phyloP scores from a whole-genome alignment of 2,329 filamentous ascomycete genomes.

The Penicillium sumatraense region DNA sequence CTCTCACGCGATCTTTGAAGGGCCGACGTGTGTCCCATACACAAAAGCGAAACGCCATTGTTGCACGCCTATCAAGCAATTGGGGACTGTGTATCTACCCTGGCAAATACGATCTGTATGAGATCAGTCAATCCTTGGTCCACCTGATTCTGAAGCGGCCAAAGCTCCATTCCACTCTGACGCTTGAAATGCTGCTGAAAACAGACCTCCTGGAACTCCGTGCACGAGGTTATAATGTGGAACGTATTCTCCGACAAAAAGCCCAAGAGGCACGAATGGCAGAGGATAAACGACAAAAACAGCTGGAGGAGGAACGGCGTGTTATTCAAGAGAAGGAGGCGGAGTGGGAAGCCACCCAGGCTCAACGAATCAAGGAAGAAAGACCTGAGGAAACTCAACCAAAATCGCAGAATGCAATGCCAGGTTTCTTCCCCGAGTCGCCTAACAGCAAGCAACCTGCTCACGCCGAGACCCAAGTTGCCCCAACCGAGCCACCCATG shows the following conservation, averaged over 20 bases:
- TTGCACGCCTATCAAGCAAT: slow-evolving; percentile 59
- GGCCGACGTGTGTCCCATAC: slow-evolving; percentile 71
- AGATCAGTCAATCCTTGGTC: slow-evolving; percentile 87
- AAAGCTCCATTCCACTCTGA: slow-evolving; percentile 85
- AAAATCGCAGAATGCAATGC: slow-evolving; percentile 62
- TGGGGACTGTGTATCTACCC: slow-evolving; percentile 78
- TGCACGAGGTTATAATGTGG: slow-evolving; percentile 92
- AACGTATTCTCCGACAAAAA: slow-evolving; percentile 87
- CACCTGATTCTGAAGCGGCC: slow-evolving; percentile 79
- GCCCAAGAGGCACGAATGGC: slow-evolving; percentile 85
- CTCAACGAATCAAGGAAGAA: slow-evolving; percentile 34
- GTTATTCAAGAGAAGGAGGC: slow-evolving; percentile 66
- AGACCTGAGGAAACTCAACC: slow-evolving; percentile 13
- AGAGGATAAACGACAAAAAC: slow-evolving; percentile 76
- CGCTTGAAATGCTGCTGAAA: slow-evolving; percentile 87
- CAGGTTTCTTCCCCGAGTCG: slow-evolving; percentile 73
- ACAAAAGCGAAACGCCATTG: slow-evolving; percentile 77
- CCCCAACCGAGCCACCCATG: slow-evolving; percentile 22
- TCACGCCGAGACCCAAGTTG: slow-evolving; percentile 26
- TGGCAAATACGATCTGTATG: slow-evolving; percentile 78
- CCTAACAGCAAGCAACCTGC: slow-evolving; percentile 53
- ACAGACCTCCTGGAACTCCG: slow-evolving; percentile 81
- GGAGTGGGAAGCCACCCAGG: slow-evolving; percentile 50
- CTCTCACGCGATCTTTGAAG: slow-evolving; percentile 74
- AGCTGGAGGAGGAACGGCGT: slow-evolving; percentile 73